Base-by-base conservation (phyloP, 2,329 filamentous ascomycete species). In the Penicillium sumatraense region DNA sequence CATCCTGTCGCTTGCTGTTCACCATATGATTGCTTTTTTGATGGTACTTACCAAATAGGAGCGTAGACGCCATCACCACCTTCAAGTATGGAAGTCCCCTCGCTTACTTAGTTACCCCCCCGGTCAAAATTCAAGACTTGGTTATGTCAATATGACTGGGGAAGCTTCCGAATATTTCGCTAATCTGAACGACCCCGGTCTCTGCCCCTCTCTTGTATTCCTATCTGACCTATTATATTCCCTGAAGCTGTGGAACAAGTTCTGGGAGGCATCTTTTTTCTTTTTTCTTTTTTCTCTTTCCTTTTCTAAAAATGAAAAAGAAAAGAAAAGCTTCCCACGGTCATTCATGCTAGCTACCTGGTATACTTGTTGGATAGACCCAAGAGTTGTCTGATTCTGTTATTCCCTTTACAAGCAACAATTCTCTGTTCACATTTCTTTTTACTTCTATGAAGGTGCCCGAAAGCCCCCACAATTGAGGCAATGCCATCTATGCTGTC, bases 141-240 rank as follows among this genome's bases (percentile, higher is more conserved):
- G 42, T 46, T 13, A 21, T 31, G 26, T 24, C 5, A 31, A 11
- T n/a, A 11, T 26, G 14, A 27, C 20, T 23, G 11, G 24, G 23
- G 14, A 20, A 18, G 42, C 7, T 9, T 18, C 29, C 23, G 42
- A 33, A 48, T 20, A 49, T 36, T 46, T 53, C 16, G 20, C n/a
- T 46, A n/a, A 16, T 21, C 16, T 46, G 31, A 7, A 29, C 29
- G 54, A 3, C 52, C 54, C 42, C 27, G 23, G 45, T 38, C 49
- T 31, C 36, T 21, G n/a, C n/a, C 35, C 38, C 40, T 13, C 23
- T 26, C 47, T 51, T 45, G 42, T 14, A 57, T 64, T 59, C 29
- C 18, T n/a, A 59, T 54, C 20, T 23, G 42, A 51, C 35, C 57
- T 24, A 57, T 52, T 42, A 10, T 54, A 61, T 57, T 51, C 56